phyloP scores from a whole-genome alignment of 805 yeast species.

The Millerozyma acaciae region DNA sequence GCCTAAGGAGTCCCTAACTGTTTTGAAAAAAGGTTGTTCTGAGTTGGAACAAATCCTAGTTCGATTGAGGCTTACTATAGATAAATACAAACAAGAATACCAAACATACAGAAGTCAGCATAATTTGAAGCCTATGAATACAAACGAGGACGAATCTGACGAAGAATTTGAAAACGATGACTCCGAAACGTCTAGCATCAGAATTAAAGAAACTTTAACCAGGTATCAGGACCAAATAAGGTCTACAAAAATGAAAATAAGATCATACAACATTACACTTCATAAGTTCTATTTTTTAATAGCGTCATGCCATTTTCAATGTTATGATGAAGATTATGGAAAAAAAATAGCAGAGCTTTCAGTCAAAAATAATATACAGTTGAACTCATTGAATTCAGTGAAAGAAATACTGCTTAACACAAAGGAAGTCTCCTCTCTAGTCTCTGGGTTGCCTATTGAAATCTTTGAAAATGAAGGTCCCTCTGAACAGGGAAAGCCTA shows the following conservation, averaged over 20 bases:
- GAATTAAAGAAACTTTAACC: slow-evolving; percentile 6
- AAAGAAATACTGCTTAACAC: slow-evolving; percentile 7
- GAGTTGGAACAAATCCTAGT: slow-evolving; percentile 23
- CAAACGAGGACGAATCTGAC: slow-evolving; percentile 17
- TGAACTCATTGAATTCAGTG: slow-evolving; percentile 5
- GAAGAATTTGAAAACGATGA: slow-evolving; percentile 8
- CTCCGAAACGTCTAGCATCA: slow-evolving; percentile 4
- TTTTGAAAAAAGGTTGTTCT: slow-evolving; percentile 41
- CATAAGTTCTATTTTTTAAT: slow-evolving; percentile 78
- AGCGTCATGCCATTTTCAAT: slow-evolving; percentile 69
- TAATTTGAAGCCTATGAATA: slow-evolving; percentile 3
- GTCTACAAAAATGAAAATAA: slow-evolving; percentile 25
- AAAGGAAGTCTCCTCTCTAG: slow-evolving; percentile 21
- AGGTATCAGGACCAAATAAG: slow-evolving; percentile 23
- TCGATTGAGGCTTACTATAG: slow-evolving; percentile 17
- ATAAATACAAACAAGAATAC: slow-evolving; percentile 12
- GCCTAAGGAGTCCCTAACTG: slow-evolving; percentile 47
- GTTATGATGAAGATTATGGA: slow-evolving; percentile 32
- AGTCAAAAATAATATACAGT: slow-evolving; percentile 4
- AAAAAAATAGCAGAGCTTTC: slow-evolving; percentile 17
- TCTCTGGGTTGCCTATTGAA: slow-evolving; percentile 13
- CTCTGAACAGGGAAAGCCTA: background rate
- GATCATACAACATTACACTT: slow-evolving; percentile 54
- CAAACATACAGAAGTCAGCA: slow-evolving; percentile 20
- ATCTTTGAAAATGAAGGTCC: slow-evolving; percentile 5